Evolutionary conservation across 768 basidiomycete genomes (phyloP), one percentile per base, ranked within the genome.

Genomic region (Suillus paluster): DNA sequence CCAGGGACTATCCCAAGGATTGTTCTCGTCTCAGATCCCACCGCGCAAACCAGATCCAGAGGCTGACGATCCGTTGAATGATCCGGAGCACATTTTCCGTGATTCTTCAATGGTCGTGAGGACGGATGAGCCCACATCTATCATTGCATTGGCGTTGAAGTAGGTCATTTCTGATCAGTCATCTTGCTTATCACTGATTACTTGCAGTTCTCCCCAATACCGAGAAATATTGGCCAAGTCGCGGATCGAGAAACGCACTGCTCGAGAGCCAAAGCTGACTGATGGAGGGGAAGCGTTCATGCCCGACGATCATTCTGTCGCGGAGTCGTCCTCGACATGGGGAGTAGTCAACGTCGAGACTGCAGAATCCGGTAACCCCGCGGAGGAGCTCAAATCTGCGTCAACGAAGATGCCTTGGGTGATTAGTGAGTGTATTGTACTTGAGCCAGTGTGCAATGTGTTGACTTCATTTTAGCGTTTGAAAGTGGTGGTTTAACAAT

Each of bases 101-200:
- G 96, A 97, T 70, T 95, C 94, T 17, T 89, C 91, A 2, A 96
- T 99, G 86, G 89, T 98, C 56, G 91, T 99, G 21, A 85, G 97
- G 21, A 95, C 95, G 21, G 95, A 98, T 73, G 97, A 99, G 71
- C 97, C 97, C 3, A 97, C 96, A 0, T 98, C 97, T 19, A 97
- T 99, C 70, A 95, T 99, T 65, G 96, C 97, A 8, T 87, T 98
- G 60, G 94, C 95, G 6, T 77, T 99, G 54, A 93, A 91, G 94
- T 94, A 69, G 68, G 86, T 76, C 9, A 46, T 17, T 56, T 54
- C 15, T 34, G n/a, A 25, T 25, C 2, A 39, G 54, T 9, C 10
- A 19, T 23, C 21, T 21, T 58, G 42, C 23, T 36, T 3, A 45
- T 53, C 17, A 34, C 42, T 48, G 58, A 14, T 34, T 21, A 19